A percentile compares a stretch with the other conserved stretches of the same genome.
Conservation (phyloP, 2,329 filamentous ascomycete genomes). For the Fusarium secorum region DNA sequence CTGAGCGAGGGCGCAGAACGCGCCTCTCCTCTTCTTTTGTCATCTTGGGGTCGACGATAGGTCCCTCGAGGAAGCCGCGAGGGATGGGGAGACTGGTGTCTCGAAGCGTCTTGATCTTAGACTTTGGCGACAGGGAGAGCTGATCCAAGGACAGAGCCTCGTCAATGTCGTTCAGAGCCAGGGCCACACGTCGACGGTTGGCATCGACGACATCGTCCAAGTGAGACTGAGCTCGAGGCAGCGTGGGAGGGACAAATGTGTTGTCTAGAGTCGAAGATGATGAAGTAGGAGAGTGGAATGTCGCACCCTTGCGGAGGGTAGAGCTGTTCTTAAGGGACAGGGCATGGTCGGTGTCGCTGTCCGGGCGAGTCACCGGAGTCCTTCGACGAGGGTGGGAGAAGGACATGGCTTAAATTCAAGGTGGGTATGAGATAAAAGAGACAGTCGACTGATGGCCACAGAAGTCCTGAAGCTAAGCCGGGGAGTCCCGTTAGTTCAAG, state of each 20-base stretch:
- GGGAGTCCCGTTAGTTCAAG: slow-evolving; percentile 44
- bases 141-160: slow-evolving; percentile 60
- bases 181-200: slow-evolving; percentile 71
- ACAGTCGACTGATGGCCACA: slow-evolving; percentile 42
- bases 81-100: slow-evolving; percentile 69
- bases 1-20: slow-evolving; percentile 61
- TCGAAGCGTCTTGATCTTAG: slow-evolving; percentile 49
- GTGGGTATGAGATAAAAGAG: slow-evolving; percentile 41
- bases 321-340: slow-evolving; percentile 49
- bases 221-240: slow-evolving; percentile 73
- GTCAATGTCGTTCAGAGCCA: slow-evolving; percentile 72
- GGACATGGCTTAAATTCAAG: slow-evolving; percentile 56
- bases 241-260: slow-evolving; percentile 59
- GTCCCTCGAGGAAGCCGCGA: slow-evolving; percentile 64
- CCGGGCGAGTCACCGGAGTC: slow-evolving; percentile 53
- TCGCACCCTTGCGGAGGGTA: slow-evolving; percentile 74
- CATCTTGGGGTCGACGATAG: slow-evolving; percentile 61
- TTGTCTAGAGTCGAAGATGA: slow-evolving; percentile 51
- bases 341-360: slow-evolving; percentile 43
- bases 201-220: slow-evolving; percentile 77
- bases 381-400: slow-evolving; percentile 58
- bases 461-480: slow-evolving; percentile 45
- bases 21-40: slow-evolving; percentile 56
- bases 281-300: slow-evolving; percentile 65
- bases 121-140: slow-evolving; percentile 50